Conservation (phyloP, 768 basidiomycete species). For the Trametes cingulata region DNA sequence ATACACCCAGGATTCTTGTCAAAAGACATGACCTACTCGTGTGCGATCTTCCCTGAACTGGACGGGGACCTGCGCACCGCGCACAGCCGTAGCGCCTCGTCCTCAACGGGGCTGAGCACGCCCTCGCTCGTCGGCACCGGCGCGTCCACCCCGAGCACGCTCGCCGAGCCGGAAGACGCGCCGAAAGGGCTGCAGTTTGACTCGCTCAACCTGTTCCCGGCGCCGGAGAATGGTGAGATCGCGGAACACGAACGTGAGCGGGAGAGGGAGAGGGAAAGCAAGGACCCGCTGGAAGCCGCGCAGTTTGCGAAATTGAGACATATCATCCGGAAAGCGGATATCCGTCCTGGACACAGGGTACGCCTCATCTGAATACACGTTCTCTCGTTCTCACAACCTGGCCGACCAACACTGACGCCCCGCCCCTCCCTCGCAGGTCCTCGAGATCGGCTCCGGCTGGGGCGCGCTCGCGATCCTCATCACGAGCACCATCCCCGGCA, state of each 20-base stretch:
- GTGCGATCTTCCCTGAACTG: constrained; percentile 66
- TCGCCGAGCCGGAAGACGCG: constrained; percentile 11
- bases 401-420: neutral
- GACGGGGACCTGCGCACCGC: constrained; percentile 51
- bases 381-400: neutral
- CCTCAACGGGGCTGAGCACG: constrained; percentile 2
- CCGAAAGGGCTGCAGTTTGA: neutral
- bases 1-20: constrained; percentile 50
- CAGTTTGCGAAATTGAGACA: constrained; percentile 59
- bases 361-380: neutral
- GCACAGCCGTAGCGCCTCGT: neutral
- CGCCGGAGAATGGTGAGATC: too few relatives aligned
- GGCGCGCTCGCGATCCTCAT: constrained; percentile 70
- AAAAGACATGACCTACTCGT: constrained; percentile 77
- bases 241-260: too few relatives aligned
- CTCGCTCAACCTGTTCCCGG: neutral
- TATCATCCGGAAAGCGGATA: constrained; percentile 64
- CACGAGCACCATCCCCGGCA: constrained; percentile 52
- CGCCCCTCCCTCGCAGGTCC: constrained; percentile 36
- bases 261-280: neutral
- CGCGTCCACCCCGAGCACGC: constrained; percentile 13
- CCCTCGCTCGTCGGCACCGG: constrained; percentile 15
- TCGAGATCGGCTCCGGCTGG: constrained; percentile 83
- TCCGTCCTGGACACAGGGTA: constrained; percentile 47
- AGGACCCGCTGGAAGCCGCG: constrained; percentile 27